phyloP scores from a whole-genome alignment of 1,284 basidiomycete species.

The Cryptococcus sp. region DNA sequence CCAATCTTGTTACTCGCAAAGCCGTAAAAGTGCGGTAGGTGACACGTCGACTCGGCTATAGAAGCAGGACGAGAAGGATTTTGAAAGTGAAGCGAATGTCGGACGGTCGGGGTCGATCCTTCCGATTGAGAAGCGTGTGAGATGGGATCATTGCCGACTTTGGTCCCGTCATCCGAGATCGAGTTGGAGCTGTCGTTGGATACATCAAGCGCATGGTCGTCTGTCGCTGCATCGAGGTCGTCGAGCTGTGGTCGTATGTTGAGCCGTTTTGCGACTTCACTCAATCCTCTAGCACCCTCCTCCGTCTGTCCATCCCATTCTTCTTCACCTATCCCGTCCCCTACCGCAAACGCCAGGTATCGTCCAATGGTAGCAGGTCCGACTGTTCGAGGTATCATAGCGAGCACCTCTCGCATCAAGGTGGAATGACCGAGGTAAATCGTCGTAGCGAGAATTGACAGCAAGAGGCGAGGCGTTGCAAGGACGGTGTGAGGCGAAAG shows the following conservation, averaged over 20 bases:
- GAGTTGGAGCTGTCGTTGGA: neutral
- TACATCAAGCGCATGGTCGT: neutral
- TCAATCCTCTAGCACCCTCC: constrained; percentile 62
- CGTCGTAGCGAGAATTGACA: constrained; percentile 79
- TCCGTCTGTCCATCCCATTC: constrained; percentile 50
- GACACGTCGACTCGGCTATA: constrained; percentile 1
- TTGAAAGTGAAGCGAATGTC: neutral
- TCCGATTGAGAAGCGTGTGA: neutral
- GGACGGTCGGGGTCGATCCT: constrained; percentile 1
- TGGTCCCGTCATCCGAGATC: neutral
- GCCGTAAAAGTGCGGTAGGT: constrained; percentile 63
- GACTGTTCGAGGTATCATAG: constrained; percentile 65
- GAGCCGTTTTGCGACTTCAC: constrained; percentile 58
- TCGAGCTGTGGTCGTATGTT: constrained; percentile 5
- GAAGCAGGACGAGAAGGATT: neutral
- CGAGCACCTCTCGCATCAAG: constrained; percentile 67
- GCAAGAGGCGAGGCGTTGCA: constrained; percentile 71
- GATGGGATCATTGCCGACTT: neutral
- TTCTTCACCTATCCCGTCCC: constrained; percentile 59
- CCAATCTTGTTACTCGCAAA: constrained; percentile 81
- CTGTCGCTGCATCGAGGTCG: neutral
- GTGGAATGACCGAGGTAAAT: constrained; percentile 79
- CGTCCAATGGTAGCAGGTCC: constrained; percentile 70
- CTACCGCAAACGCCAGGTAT: constrained; percentile 79
- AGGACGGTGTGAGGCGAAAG: constrained; percentile 56